Evolutionary conservation across 257 asterid species (phyloP), one percentile per base, ranked within the genome.

Genomic region (Nicotiana obtusifolia): DNA sequence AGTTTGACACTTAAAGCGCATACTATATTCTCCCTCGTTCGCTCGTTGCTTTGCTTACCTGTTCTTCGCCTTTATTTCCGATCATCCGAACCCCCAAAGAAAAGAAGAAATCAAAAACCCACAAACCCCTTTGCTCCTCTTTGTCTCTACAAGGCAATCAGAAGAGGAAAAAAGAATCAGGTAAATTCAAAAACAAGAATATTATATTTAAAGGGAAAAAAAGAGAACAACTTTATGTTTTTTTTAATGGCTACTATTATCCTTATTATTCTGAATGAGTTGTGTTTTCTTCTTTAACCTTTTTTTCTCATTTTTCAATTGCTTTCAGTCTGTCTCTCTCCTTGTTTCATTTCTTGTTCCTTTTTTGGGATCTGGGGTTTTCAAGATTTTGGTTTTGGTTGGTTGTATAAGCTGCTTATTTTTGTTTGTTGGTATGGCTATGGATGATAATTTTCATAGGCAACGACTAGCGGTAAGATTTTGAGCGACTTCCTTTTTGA

Each of bases 371-470:
- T 67, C 54, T 67, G 76, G 28, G 76, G 4, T 67, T 67, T n/a
- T n/a, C 28, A 33, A 67, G 24, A 19, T 7, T 66, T 60, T 60
- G 14, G 66, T 60, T 60, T 66, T 66, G 26, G 30, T 67, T 19
- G n/a, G 1, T 54, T 54, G 60, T 52, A 66, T 57, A 64, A 64
- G 71, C 31, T 64, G 13, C 73, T 64, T 67, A 67, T 67, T 17
- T 66, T 66, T 31, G 76, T 66, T 66, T 31, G n/a, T 67, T 67
- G 76, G 76, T 17, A 33, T 67, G 53, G 28, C 76, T 17, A 67
- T 67, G 76, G 76, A 35, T 35, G 54, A 67, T 53, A 67, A 35
- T 67, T 67, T 67, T 22, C 76, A 66, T 66, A 66, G 47, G 52
- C 76, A 66, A 66, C 16, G 76, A 35, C 41, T 35, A 67, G 30